These are phyloP conservation scores for Chaetomiaceae sp. DNA, from an alignment of 2,329 filamentous ascomycete genomes.

Conservation along the genomic window DNA sequence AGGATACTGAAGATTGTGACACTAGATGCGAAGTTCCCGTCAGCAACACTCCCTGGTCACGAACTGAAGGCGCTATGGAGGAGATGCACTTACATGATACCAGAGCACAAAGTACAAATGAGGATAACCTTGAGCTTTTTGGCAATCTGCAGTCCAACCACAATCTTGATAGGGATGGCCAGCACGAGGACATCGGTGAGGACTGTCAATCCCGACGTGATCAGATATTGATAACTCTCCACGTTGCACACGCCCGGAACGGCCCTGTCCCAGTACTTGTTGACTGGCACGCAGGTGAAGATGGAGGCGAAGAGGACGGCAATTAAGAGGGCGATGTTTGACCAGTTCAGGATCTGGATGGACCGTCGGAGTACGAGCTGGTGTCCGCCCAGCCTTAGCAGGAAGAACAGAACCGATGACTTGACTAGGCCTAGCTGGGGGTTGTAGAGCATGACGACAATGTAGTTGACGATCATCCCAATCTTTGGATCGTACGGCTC, in stretches of 20 bases:
- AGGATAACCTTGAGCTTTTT: slow-evolving; percentile 19
- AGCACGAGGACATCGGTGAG: slow-evolving; percentile 26
- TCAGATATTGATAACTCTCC: slow-evolving; percentile 17
- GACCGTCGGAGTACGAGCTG: slow-evolving; percentile 24
- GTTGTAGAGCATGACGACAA: slow-evolving; percentile 31
- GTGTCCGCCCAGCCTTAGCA: slow-evolving; percentile 30
- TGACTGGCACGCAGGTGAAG: slow-evolving; percentile 31
- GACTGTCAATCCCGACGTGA: slow-evolving; percentile 23
- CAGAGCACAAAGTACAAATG: slow-evolving; percentile 18
- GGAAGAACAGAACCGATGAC: slow-evolving; percentile 32
- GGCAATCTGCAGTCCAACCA: slow-evolving; percentile 20
- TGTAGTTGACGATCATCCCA: slow-evolving; percentile 27
- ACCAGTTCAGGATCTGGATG: slow-evolving; percentile 29
- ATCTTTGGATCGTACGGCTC: slow-evolving; percentile 21
- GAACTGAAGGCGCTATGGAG: background rate
- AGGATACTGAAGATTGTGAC: slow-evolving; percentile 24
- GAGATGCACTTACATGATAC: slow-evolving; percentile 25
- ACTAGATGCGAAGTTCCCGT: background rate
- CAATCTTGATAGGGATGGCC: slow-evolving; percentile 23
- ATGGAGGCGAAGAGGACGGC: slow-evolving; percentile 30
- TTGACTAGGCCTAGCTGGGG: slow-evolving; percentile 33
- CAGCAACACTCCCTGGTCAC: too few relatives aligned
- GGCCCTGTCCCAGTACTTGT: slow-evolving; percentile 26
- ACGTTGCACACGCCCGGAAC: slow-evolving; percentile 16
- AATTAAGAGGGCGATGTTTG: slow-evolving; percentile 29